phyloP scores from a whole-genome alignment of 2,329 filamentous ascomycete genomes.

The Aspergillus oerlinghausenensis region DNA sequence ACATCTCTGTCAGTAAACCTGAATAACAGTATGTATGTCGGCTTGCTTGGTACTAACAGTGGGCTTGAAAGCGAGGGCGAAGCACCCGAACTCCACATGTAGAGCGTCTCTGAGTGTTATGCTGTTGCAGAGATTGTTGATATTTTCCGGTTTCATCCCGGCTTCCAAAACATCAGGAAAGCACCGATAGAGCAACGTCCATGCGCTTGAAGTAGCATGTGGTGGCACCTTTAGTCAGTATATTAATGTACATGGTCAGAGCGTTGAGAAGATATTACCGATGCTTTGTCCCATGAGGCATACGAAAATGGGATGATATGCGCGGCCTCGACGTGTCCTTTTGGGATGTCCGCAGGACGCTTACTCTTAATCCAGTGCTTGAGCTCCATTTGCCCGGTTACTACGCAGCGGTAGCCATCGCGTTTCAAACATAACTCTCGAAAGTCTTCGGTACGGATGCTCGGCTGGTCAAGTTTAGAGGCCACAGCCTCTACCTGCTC shows the following conservation, averaged over 20 bases:
- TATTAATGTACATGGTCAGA: neutral
- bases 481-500: neutral
- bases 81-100: neutral
- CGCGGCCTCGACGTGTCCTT: neutral
- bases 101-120: neutral
- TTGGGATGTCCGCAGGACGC: neutral
- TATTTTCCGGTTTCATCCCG: neutral
- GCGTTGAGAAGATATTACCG: neutral
- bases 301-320: conserved; percentile 4
- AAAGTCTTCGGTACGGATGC: neutral
- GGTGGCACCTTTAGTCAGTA: neutral
- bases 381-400: neutral
- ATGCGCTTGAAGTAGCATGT: neutral
- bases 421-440: neutral
- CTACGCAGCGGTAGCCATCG: conserved; percentile 1
- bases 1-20: neutral
- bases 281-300: neutral
- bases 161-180: neutral
- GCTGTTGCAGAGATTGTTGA: neutral
- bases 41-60: neutral
- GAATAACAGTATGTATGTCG: neutral
- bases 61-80: neutral
- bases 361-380: neutral
- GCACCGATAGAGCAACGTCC: conserved; percentile 1
- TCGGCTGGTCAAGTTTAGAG: neutral